Conservation (phyloP, 2,329 filamentous ascomycete species). For the Aspergillus neoniger region DNA sequence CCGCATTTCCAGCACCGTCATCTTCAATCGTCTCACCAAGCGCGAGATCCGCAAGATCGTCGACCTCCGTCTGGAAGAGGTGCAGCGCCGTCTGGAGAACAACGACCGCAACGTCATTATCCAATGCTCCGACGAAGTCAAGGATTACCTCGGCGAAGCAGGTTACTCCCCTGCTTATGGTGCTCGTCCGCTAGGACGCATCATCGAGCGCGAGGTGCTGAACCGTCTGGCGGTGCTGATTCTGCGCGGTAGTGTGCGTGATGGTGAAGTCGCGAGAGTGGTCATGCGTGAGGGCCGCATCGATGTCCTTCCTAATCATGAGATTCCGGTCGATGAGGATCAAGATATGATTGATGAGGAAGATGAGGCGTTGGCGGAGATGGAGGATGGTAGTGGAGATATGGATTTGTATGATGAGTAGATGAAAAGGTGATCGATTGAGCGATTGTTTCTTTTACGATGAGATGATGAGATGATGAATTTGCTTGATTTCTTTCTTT, state of each 20-base stretch:
- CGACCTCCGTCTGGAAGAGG: constrained; percentile 81
- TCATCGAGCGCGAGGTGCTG: constrained; percentile 97
- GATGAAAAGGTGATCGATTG: background rate
- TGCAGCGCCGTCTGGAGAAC: constrained; percentile 83
- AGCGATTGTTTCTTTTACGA: constrained; percentile 1
- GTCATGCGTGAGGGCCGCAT: constrained; percentile 79
- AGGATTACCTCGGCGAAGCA: constrained; percentile 86
- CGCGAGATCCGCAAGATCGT: constrained; percentile 93
- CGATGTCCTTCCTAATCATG: constrained; percentile 80
- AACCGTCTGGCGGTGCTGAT: constrained; percentile 92
- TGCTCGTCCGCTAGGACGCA: constrained; percentile 79
- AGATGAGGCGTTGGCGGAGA: constrained; percentile 74
- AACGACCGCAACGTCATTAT: constrained; percentile 88
- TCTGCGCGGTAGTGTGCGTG: constrained; percentile 76
- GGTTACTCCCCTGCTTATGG: constrained; percentile 97
- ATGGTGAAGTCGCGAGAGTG: constrained; percentile 81
- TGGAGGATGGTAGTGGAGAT: constrained; percentile 56
- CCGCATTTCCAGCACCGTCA: constrained; percentile 92
- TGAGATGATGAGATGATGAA: background rate
- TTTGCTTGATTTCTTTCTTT: background rate
- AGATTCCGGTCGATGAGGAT: constrained; percentile 63
- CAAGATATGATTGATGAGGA: constrained; percentile 75
- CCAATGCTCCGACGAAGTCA: constrained; percentile 78
- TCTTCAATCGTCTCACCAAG: constrained; percentile 94
- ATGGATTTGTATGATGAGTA: constrained; percentile 60